Evolutionary conservation across 1,139 yeast species (phyloP).

Genomic region (Blastobotrys serpentis): DNA sequence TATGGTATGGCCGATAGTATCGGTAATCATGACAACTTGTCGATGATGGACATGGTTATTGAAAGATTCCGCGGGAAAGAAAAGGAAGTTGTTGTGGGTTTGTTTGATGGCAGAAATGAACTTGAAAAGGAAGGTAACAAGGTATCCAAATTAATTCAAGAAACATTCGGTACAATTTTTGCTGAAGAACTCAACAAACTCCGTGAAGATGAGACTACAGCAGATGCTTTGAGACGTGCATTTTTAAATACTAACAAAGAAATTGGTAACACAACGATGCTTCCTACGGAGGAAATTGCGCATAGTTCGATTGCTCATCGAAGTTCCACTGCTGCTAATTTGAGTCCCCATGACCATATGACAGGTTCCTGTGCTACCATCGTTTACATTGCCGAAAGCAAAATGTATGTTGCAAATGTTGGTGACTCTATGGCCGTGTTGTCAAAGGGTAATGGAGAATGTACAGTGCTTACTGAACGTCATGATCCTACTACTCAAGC

Average conservation of each 20-base stretch:
- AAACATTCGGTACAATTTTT: slow-evolving; percentile 61
- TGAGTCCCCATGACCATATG: slow-evolving; percentile 56
- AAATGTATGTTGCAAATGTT: slow-evolving; percentile 77
- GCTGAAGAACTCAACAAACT: slow-evolving; percentile 59
- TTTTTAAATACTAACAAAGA: slow-evolving; percentile 80
- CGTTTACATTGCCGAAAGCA: slow-evolving; percentile 69
- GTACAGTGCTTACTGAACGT: slow-evolving; percentile 64
- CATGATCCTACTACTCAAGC: slow-evolving; percentile 80
- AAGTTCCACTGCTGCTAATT: slow-evolving; percentile 35
- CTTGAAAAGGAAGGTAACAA: slow-evolving; percentile 43
- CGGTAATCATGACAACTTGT: slow-evolving; percentile 65
- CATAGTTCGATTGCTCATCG: slow-evolving; percentile 38
- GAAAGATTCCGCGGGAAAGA: slow-evolving; percentile 87
- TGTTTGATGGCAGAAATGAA: slow-evolving; percentile 82
- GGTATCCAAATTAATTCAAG: slow-evolving; percentile 77
- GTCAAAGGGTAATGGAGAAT: slow-evolving; percentile 80
- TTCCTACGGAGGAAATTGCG: slow-evolving; percentile 36
- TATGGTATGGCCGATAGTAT: slow-evolving; percentile 91
- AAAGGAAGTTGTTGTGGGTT: slow-evolving; percentile 65
- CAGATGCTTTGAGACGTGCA: slow-evolving; percentile 74
- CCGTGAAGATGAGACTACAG: slow-evolving; percentile 45
- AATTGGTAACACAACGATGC: slow-evolving; percentile 52
- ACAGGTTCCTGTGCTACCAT: slow-evolving; percentile 90
- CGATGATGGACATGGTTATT: slow-evolving; percentile 79
- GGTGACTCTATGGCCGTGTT: slow-evolving; percentile 88